Base-by-base conservation (phyloP, 371 early-diverging fungal genomes). In the Dichotomocladium elegans region DNA sequence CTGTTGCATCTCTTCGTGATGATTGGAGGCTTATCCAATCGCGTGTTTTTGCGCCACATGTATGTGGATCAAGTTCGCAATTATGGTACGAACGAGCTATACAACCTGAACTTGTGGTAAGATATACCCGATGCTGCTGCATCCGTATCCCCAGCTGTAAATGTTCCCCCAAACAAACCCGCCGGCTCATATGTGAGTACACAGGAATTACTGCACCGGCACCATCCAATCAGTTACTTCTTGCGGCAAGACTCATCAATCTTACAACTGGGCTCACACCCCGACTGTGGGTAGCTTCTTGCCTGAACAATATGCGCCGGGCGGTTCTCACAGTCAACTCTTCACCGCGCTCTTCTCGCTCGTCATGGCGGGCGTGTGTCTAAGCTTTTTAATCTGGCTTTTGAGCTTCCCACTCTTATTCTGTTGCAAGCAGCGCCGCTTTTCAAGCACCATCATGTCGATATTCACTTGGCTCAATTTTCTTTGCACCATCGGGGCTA, bases 201-300 rank as follows among this genome's bases (percentile, higher is more conserved):
- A n/a, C 19, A 60, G 60, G 60, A 60, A 60, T 44, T 49, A 48
- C 19, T 60, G 60, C 34, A 15, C 17, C 7, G 52, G 55, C 4
- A 40, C 49, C 14, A 14, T 26, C 3, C 31, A 46, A 21, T 27
- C 40, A 0, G 27, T 61, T 15, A 22, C 47, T n/a, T 30, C 47
- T 3, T 61, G 61, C 22, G 24, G 24, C 14, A 17, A 42, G 6
- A 52, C 61, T n/a, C 21, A 22, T 9, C 53, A 70, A 1, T 71
- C 68, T 11, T 74, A 58, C 41, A 74, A 74, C 22, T 74, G 74
- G 74, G 63, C 57, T 8, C 49, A 55, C 14, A 65, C 74, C 17
- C 74, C 74, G 0, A 61, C 21, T 3, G 55, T 73, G 15, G 51
- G 55, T 6, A 26, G 48, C 17, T n/a, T 52, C 25, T 35, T 60